Evolutionary conservation across 495 filamentous ascomycete species (phyloP).

Genomic region (Hypomontagnella submonticulosa): DNA sequence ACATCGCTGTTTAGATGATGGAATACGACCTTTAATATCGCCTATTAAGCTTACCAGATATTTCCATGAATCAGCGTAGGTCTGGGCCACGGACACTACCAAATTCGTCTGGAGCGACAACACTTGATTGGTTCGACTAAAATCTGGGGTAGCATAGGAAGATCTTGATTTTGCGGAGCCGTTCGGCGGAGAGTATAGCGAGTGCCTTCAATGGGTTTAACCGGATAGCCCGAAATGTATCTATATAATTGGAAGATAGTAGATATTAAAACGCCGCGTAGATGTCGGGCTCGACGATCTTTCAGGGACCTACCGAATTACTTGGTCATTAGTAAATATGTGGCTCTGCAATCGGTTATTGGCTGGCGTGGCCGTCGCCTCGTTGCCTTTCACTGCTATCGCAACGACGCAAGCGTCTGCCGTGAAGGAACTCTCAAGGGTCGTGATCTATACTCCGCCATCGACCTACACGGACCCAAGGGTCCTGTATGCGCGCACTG

Average conservation of each 20-base stretch:
- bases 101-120: conserved; percentile 10
- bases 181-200: conserved; percentile 37
- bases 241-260: conserved; percentile 25
- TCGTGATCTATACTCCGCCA: conserved; percentile 33
- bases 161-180: conserved; percentile 30
- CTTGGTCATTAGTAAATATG: conserved; percentile 13
- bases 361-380: conserved; percentile 25
- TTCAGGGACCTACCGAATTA: conserved; percentile 1
- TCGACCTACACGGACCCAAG: conserved; percentile 49
- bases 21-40: conserved; percentile 21
- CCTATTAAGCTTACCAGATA: conserved; percentile 12
- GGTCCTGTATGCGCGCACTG: conserved; percentile 64
- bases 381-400: background rate
- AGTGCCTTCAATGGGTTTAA: conserved; percentile 19
- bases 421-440: conserved; percentile 28
- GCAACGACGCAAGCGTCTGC: conserved; percentile 9
- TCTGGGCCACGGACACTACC: conserved; percentile 25
- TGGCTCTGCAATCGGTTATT: conserved; percentile 20
- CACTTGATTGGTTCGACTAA: conserved; percentile 38
- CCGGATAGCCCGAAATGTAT: conserved; percentile 22
- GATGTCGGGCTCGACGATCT: conserved; percentile 15
- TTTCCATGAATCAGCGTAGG: conserved; percentile 41
- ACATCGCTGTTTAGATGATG: conserved; percentile 3
- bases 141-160: conserved; percentile 34
- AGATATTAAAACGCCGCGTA: conserved; percentile 8